Conservation (phyloP, 345 rosid genomes). For the Leavenworthia alabamica region DNA sequence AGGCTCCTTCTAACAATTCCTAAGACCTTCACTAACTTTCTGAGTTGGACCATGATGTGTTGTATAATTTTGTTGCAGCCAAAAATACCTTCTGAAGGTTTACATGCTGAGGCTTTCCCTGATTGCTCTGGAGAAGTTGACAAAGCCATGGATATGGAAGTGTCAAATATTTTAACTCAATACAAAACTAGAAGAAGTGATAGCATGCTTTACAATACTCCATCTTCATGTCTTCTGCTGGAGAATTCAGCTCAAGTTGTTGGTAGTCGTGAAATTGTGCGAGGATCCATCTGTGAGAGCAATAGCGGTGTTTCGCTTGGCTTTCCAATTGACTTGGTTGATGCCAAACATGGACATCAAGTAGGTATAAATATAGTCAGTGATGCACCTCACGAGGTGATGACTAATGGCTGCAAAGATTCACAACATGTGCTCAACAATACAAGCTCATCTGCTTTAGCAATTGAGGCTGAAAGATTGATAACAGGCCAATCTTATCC, state of each 20-base stretch:
- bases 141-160: slow-evolving; percentile 34
- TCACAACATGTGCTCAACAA: slow-evolving; percentile 20
- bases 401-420: slow-evolving; percentile 39
- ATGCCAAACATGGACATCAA: slow-evolving; percentile 37
- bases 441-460: slow-evolving; percentile 31
- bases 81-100: slow-evolving; percentile 36
- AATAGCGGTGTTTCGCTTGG: slow-evolving; percentile 33
- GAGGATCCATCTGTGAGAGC: slow-evolving; percentile 31
- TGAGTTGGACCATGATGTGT: slow-evolving; percentile 18
- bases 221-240: slow-evolving; percentile 29
- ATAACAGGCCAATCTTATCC: slow-evolving; percentile 28
- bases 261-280: slow-evolving; percentile 35
- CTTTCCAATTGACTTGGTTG: slow-evolving; percentile 19
- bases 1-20: not conserved
- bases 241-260: slow-evolving; percentile 31
- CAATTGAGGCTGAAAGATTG: slow-evolving; percentile 43
- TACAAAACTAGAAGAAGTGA: slow-evolving; percentile 25
- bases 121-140: slow-evolving; percentile 34
- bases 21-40: not conserved
- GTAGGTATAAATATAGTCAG: slow-evolving; percentile 27
- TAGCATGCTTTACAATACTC: slow-evolving; percentile 25
- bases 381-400: slow-evolving; percentile 33
- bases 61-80: slow-evolving; percentile 38
- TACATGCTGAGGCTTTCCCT: slow-evolving; percentile 37
- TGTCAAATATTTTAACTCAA: slow-evolving; percentile 32